Evolutionary conservation across 2,329 filamentous ascomycete species (phyloP), one percentile per base, ranked within the genome.

Genomic region (Botryotinia convoluta): DNA sequence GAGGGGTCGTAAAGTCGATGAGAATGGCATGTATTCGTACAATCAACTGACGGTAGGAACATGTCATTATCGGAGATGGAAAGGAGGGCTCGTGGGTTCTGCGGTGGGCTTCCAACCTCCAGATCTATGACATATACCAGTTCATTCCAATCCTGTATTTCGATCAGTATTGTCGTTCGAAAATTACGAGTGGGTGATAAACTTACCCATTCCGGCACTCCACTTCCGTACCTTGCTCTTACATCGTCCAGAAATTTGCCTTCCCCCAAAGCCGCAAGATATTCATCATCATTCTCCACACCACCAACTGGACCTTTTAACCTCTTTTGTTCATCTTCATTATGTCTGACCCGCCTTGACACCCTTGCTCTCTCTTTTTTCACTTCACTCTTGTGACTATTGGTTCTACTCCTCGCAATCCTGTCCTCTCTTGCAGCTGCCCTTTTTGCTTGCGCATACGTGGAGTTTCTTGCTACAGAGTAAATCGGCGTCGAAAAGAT

Each of bases 81-180:
- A 16, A 72, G 71, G 2, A 69, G 51, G 48, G 51, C 64, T 32
- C 71, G 37, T n/a, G 57, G 29, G 4, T 57, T 48, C 59, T 75
- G 75, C 7, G 72, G 61, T n/a, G 72, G 74, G 32, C 69, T 75
- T 18, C 75, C 75, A 26, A 74, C 42, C 16, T 48, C 44, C 12
- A 75, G n/a, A 35, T 73, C 42, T n/a, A 68, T 74, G 39, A 65
- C 68, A 35, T 75, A 74, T 14, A 71, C 29, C 4, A 74, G 51
- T 39, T 73, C 71, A 10, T 72, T 69, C 63, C 69, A 72, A 39
- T 70, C 74, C 73, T 75, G 44, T 54, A 18, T 6, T 59, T 42
- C 12, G 4, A 54, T 72, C n/a, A 69, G 42, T 18, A 61, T 45
- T 32, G 3, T 16, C 16, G 8, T 16, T 20, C 9, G 32, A 45